Base-by-base conservation (phyloP, 208 protist species). In the Leptomonas seymouri region DNA sequence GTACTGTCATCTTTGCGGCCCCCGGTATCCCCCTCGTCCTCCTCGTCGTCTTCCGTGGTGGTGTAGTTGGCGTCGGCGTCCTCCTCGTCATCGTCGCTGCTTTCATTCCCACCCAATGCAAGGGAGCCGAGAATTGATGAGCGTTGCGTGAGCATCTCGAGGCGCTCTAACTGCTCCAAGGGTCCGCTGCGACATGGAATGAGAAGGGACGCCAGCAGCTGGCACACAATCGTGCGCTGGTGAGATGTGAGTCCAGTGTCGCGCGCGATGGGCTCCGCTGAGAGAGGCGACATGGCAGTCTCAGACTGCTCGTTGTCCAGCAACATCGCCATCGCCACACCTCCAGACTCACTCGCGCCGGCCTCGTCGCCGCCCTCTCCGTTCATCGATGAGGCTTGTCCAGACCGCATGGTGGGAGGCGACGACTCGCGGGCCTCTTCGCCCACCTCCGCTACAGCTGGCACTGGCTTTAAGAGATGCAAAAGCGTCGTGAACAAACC, bases 181-280 rank as follows among this genome's bases (percentile, higher is more conserved):
- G 70, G 70, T 25, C 74, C 80, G 27, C 61, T 58, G 45, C 73
- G 78, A 55, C 78, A 78, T 20, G 71, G 73, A 12, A 82, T 80
- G 41, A 90, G 55, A 28, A 86, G 61, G 6, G 68, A 30, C 20
- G 82, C 63, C 31, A 94, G 65, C 30, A 88, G 74, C 28, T 61
- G 60, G 62, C 85, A 87, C 25, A 91, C 54, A 15, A 51, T 65
- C 18, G 76, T 77, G 25, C 77, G 70, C 42, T 91, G 78, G 56
- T 91, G 82, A 55, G 80, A 67, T 15, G 67, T 85, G 16, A 87
- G 67, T 18, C 74, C 71, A 12, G 28, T 44, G n/a, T 12, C 49
- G 21, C 42, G 62, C 48, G 20, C n/a, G 12, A 64, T 61, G 3
- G 55, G 50, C 34, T 62, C 44, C n/a, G 64, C 14, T 15, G 71